Percentiles rank a stretch among this genome's conserved stretches.
Conservation (phyloP, 2,329 filamentous ascomycete genomes). For the Aureobasidium sp. region DNA sequence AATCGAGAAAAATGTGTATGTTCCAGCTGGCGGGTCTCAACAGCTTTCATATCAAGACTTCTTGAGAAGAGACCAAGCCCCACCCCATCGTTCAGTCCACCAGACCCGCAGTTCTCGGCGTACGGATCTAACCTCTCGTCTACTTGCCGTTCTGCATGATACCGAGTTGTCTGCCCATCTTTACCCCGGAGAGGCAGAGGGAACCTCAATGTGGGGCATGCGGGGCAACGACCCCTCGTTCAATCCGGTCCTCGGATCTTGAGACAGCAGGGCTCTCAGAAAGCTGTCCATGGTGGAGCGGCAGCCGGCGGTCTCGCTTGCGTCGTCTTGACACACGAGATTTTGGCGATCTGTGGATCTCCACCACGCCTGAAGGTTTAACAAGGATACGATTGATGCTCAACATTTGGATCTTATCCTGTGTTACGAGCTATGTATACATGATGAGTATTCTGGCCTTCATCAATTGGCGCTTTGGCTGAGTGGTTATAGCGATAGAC, state of each 20-base stretch:
- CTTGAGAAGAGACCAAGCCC: not conserved
- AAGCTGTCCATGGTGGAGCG: not conserved
- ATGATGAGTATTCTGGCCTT: no score
- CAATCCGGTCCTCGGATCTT: not conserved
- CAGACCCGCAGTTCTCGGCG: not conserved
- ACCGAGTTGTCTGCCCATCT: not conserved
- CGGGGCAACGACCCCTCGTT: slow-evolving; percentile 8
- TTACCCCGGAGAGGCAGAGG: not conserved
- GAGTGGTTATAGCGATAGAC: slow-evolving; percentile 15
- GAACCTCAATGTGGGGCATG: slow-evolving; percentile 9
- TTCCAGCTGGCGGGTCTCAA: not conserved
- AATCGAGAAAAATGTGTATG: not conserved
- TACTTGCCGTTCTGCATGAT: not conserved
- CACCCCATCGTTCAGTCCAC: not conserved
- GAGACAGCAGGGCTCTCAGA: not conserved
- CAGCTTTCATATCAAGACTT: not conserved
- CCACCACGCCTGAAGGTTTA: no score
- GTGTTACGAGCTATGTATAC: no score
- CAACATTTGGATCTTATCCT: no score
- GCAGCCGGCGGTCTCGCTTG: not conserved
- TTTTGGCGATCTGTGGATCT: no score
- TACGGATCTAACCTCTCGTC: not conserved
- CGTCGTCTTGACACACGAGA: not conserved
- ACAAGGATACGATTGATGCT: no score
- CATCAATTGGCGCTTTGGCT: slow-evolving; percentile 9